A percentile compares a stretch with the other conserved stretches of the same genome.
These are phyloP conservation scores for Stagonosporopsis vannaccii DNA, from an alignment of 2,329 filamentous ascomycete genomes.

Conservation along the genomic window DNA sequence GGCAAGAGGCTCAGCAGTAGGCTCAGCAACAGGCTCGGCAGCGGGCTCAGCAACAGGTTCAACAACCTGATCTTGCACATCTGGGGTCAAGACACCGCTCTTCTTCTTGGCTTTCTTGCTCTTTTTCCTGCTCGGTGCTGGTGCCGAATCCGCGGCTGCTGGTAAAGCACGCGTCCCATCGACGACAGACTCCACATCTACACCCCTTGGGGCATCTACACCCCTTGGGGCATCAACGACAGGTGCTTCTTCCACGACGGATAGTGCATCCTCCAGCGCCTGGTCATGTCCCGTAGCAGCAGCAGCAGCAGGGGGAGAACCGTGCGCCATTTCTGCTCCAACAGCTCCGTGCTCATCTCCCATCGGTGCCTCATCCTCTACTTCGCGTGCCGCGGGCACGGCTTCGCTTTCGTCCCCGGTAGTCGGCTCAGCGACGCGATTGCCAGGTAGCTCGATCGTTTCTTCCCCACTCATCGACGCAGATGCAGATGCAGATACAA, in stretches of 20 bases:
- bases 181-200: not conserved
- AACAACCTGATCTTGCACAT: not conserved
- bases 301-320: no score
- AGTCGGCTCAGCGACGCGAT: no score
- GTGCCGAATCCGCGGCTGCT: not conserved
- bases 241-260: no score
- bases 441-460: no score
- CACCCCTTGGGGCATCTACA: not conserved
- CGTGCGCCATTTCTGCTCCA: no score
- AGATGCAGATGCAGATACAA: not conserved
- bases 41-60: not conserved
- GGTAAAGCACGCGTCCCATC: no score
- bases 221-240: not conserved
- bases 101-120: constrained; percentile 40
- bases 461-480: not conserved
- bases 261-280: no score
- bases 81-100: constrained; percentile 8
- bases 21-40: not conserved
- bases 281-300: no score
- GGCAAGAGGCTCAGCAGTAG: not conserved
- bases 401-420: no score
- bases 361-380: no score
- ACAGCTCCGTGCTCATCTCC: no score
- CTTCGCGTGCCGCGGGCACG: no score
- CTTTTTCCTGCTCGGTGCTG: constrained; percentile 33